Evolutionary conservation across 805 yeast species (phyloP), one percentile per base, ranked within the genome.

Genomic region (Wickerhamiella lipophila): DNA sequence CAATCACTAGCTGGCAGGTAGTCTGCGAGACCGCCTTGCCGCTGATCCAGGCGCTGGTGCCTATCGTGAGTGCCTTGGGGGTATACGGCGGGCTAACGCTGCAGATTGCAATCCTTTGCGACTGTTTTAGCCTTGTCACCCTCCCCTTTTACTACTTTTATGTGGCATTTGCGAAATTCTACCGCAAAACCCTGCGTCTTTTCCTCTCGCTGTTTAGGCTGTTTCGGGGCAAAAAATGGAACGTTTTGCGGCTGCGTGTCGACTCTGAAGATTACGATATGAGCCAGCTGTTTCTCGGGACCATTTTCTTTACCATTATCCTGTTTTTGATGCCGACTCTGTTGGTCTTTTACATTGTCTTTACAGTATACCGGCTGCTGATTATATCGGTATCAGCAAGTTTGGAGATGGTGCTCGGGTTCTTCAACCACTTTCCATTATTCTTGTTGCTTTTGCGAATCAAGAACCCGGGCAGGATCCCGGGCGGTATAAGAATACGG

Each of bases 181-280:
- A 82, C 64, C 74, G 75, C 52, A 79, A 86, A 74, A 95, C 85
- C 58, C 63, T 83, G 18, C 73, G 73, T 34, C 73, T 80, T 6
- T 63, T 92, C 52, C 68, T 69, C 46, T 84, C 96, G 11, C 69
- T 92, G 49, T 83, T 84, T 64, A 80, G 86, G 54, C 68, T 94
- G 39, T 89, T 92, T 57, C 73, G 89, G 49, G 99, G 99, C 1
- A 83, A 82, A 63, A 87, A 88, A 63, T 81, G 78, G 56, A 92
- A 92, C 59, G 78, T 81, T 3, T 67, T 92, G 58, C 74, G 97
- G 55, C 72, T 83, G 49, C 78, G 98, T 68, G 78, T 87, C 27
- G 99, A 92, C 62, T 77, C 79, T 22, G 78, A 87, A 53, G 77
- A 81, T 60, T 89, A 83, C 62, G 89, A 83, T 52, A 68, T 89